Base-by-base conservation (phyloP, 805 yeast species). In the Wickerhamiella allomyrinae region DNA sequence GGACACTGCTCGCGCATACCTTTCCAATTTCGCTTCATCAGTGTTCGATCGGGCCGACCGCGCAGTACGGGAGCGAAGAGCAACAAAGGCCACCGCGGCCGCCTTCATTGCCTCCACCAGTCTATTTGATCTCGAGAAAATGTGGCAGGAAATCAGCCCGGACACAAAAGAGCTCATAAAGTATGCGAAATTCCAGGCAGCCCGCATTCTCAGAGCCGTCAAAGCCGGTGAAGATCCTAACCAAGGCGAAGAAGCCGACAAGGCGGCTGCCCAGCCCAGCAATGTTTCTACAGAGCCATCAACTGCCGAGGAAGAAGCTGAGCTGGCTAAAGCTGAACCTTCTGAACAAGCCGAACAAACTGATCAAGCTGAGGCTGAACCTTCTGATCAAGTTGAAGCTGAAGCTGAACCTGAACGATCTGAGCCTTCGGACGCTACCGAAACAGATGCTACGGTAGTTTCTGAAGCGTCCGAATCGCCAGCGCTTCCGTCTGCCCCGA, bases 151-250 rank as follows among this genome's bases (percentile, higher is more conserved):
- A 13, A 10, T 27, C 17, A 31, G 23, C 10, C 20, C 23, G 7
- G 43, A 34, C 5, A 29, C 35, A 13, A 27, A 35, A 14, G 34
- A 35, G 22, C 39, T 73, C 53, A 64, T 69, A 37, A 75, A 74
- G 52, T 80, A 72, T 49, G 73, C 81, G 13, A 77, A 77, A 55
- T 77, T 63, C 53, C 79, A 76, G 47, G 72, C 79, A 13, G 68
- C 74, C 7, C 59, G 81, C 29, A 76, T 78, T 21, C 54, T 77
- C 41, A 69, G 65, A 46, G 66, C 73, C 0, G 50, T 65, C 29
- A 69, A 64, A 45, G 55, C 56, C 6, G 76, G 75, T 1, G 67
- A 68, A 29, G 76, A 77, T 51, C 82, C 82, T 5, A 74, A 79
- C 57, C 76, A 68, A 34, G 65, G 67, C 50, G 61, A 68, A 0